Percentiles rank a stretch among this genome's conserved stretches.
Conservation (phyloP, 1,284 basidiomycete species). For the Inonotus hispidus region DNA sequence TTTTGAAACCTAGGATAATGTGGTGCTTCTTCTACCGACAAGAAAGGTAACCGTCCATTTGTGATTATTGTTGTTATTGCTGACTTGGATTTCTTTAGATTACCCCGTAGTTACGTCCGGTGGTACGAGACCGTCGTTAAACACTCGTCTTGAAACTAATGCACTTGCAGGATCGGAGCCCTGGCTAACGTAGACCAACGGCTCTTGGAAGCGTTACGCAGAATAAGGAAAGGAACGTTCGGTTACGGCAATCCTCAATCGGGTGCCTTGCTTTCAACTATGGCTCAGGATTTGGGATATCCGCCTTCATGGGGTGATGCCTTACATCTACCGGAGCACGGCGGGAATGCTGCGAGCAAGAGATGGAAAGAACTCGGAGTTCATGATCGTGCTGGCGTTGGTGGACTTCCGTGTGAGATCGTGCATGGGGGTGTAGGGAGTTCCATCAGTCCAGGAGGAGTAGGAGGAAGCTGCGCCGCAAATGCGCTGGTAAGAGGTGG, state of each 20-base stretch:
- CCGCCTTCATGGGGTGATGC: constrained; percentile 61
- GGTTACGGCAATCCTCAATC: constrained; percentile 45
- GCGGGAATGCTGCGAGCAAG: constrained; percentile 43
- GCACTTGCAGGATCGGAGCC: constrained; percentile 48
- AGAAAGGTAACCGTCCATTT: constrained; percentile 39
- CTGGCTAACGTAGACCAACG: constrained; percentile 62
- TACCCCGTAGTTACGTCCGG: constrained; percentile 67
- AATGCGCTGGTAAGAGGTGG: constrained; percentile 49
- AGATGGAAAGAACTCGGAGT: constrained; percentile 54
- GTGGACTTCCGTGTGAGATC: constrained; percentile 69
- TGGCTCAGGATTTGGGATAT: constrained; percentile 51
- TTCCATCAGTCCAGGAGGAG: constrained; percentile 30
- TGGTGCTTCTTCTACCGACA: constrained; percentile 80
- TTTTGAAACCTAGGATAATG: constrained; percentile 56
- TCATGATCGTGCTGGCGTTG: constrained; percentile 42
- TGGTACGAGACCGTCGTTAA: constrained; percentile 35
- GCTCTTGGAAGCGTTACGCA: constrained; percentile 47
- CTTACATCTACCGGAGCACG: constrained; percentile 49
- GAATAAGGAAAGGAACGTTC: constrained; percentile 49
- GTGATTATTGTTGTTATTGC: constrained; percentile 4
- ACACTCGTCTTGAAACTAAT: constrained; percentile 1
- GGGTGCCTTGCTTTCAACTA: constrained; percentile 37
- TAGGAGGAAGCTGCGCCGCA: constrained; percentile 50
- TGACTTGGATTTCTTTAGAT: constrained; percentile 34
- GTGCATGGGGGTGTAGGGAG: constrained; percentile 53